phyloP scores from a whole-genome alignment of 2,329 filamentous ascomycete species.

The Fusarium chuoi region DNA sequence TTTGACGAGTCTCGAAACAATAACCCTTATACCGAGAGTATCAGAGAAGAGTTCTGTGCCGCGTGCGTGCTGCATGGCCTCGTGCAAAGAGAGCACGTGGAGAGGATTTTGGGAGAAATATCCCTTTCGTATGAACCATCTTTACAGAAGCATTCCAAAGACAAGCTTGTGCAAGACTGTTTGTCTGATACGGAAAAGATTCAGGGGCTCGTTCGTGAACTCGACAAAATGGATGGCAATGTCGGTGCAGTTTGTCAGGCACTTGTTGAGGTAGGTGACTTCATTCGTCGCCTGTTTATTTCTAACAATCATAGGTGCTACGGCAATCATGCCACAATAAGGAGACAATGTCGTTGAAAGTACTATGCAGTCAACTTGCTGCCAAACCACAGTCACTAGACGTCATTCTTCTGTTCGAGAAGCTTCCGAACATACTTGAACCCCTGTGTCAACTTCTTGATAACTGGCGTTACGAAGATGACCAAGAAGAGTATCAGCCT shows the following conservation, averaged over 20 bases:
- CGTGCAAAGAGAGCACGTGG: conserved; percentile 81
- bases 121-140: conserved; percentile 82
- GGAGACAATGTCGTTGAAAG: conserved; percentile 83
- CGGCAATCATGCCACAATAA: conserved; percentile 75
- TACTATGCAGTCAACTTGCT: conserved; percentile 77
- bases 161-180: conserved; percentile 81
- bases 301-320: conserved; percentile 64
- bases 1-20: conserved; percentile 68
- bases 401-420: conserved; percentile 79
- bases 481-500: conserved; percentile 85
- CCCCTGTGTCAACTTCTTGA: conserved; percentile 81
- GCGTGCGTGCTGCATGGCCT: conserved; percentile 89
- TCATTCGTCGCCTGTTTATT: background rate
- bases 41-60: conserved; percentile 82
- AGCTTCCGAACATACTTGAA: conserved; percentile 73
- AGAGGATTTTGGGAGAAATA: conserved; percentile 83
- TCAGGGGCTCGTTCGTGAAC: conserved; percentile 79
- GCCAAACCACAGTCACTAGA: conserved; percentile 78
- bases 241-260: conserved; percentile 86
- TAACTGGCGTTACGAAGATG: conserved; percentile 83
- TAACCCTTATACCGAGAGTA: conserved; percentile 67
- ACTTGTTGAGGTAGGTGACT: conserved; percentile 69
- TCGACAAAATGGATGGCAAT: conserved; percentile 93
- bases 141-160: conserved; percentile 79
- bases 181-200: conserved; percentile 78